Evolutionary conservation across 2,329 filamentous ascomycete genomes (phyloP).

Genomic region (Neophaeococcomyces mojaviensis): DNA sequence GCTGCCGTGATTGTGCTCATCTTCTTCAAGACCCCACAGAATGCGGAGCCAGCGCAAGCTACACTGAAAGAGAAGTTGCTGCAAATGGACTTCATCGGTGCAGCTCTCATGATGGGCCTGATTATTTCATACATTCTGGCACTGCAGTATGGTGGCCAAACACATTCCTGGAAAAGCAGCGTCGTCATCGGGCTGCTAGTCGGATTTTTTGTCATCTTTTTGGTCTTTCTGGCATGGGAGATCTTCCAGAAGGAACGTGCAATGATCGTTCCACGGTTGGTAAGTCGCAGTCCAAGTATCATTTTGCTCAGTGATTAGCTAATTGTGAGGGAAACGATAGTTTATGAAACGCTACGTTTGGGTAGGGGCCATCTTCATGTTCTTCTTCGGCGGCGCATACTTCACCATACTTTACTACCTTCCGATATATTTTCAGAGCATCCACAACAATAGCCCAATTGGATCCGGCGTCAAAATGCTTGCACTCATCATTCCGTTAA

Average conservation of each 20-base stretch:
- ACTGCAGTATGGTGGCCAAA: conserved; percentile 39
- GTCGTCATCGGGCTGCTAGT: conserved; percentile 41
- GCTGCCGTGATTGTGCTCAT: conserved; percentile 22
- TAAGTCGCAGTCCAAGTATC: too few relatives aligned
- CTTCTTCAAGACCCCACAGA: conserved; percentile 25
- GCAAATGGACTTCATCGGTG: conserved; percentile 41
- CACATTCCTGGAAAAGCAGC: conserved; percentile 30
- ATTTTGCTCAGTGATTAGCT: too few relatives aligned
- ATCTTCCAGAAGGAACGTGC: conserved; percentile 34
- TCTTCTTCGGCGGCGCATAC: conserved; percentile 31
- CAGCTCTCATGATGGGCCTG: conserved; percentile 32
- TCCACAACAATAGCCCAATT: conserved; percentile 29
- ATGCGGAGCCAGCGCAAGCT: conserved; percentile 18
- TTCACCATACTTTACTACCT: conserved; percentile 39
- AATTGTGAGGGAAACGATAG: too few relatives aligned
- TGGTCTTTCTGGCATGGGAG: conserved; percentile 32
- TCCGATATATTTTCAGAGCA: conserved; percentile 44
- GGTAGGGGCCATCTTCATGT: conserved; percentile 28
- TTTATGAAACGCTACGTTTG: conserved; percentile 31
- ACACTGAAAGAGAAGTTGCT: conserved; percentile 31
- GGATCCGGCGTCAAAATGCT: conserved; percentile 36
- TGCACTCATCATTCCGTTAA: conserved; percentile 33
- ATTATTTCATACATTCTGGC: conserved; percentile 38
- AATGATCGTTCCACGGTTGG: conserved; percentile 31
- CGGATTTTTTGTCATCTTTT: conserved; percentile 34